Evolutionary conservation across 768 basidiomycete genomes (phyloP).

Genomic region (Suillus paluster): DNA sequence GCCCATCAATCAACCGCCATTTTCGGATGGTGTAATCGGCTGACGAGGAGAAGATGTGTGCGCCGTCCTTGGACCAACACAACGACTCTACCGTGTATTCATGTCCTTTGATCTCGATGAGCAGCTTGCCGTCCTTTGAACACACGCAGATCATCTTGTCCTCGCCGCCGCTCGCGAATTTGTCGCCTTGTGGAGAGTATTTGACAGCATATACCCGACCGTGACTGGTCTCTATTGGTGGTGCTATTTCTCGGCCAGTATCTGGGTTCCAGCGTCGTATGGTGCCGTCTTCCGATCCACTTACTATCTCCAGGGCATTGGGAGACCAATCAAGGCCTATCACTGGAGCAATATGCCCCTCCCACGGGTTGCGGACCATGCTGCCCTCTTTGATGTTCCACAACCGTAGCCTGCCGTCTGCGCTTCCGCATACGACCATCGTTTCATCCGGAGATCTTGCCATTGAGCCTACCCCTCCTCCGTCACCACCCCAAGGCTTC

Average conservation of each 20-base stretch:
- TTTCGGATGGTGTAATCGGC: background rate
- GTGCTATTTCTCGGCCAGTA: background rate
- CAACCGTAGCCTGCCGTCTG: background rate
- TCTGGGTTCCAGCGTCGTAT: constrained; percentile 17
- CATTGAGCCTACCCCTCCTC: background rate
- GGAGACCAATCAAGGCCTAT: constrained; percentile 17
- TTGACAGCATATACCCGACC: background rate
- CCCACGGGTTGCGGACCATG: background rate
- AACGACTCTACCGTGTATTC: fast-evolving
- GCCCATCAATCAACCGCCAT: background rate
- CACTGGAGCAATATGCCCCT: background rate
- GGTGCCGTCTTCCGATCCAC: constrained; percentile 9
- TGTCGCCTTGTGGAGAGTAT: background rate
- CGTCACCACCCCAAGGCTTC: background rate
- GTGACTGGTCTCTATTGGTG: background rate
- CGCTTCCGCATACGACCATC: background rate
- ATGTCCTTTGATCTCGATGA: background rate
- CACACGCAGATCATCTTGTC: background rate
- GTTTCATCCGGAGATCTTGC: background rate
- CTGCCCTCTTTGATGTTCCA: background rate
- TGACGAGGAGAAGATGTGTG: background rate
- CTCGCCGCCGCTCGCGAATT: background rate
- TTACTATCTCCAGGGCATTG: constrained; percentile 13
- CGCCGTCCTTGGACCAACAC: background rate
- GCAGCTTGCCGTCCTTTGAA: background rate